Base-by-base conservation (phyloP, 1,284 basidiomycete genomes). In the Pyrrhoderma noxium region DNA sequence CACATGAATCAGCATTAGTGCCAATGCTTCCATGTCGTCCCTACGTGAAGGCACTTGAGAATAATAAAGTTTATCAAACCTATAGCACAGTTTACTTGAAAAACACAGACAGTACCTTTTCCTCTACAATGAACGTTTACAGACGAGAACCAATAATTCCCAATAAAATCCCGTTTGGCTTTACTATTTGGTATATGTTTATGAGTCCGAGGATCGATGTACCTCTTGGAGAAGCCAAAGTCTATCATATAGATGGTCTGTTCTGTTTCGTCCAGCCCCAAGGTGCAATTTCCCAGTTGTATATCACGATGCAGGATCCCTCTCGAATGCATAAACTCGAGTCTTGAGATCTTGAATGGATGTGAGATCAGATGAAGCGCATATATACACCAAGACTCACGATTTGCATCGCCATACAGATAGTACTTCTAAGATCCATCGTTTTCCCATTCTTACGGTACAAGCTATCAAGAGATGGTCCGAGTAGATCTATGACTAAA, bases 111-210 rank as follows among this genome's bases (percentile, higher is more conserved):
- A 70, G 56, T 58, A 84, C 85, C 82, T 73, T 76, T 79, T 51
- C 80, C 80, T 48, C 77, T 76, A 60, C 85, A 88, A 62, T 88
- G 85, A 2, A 88, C 85, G 44, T 74, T 76, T 5, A 87, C 76
- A 14, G 85, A 87, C 3, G 70, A 68, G 62, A 88, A 88, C 84
- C 84, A 88, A 61, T 87, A 88, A 60, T 88, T 88, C 23, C 85
- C 85, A 45, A 88, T 79, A 58, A 88, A 88, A 60, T 85, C 80
- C 38, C 82, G 76, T 60, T 80, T 80, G 8, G 61, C 64, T 56
- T 74, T 80, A 58, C 77, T 80, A 54, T 87, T 80, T 16, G 79
- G 75, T 52, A 88, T 83, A 58, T 88, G 85, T 21, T 75, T 72
- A 34, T 66, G 70, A 3, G 82, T 85, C 37, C 64, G 55, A 16